Evolutionary conservation across 2,329 filamentous ascomycete genomes (phyloP).

Genomic region (Talaromyces sp.): DNA sequence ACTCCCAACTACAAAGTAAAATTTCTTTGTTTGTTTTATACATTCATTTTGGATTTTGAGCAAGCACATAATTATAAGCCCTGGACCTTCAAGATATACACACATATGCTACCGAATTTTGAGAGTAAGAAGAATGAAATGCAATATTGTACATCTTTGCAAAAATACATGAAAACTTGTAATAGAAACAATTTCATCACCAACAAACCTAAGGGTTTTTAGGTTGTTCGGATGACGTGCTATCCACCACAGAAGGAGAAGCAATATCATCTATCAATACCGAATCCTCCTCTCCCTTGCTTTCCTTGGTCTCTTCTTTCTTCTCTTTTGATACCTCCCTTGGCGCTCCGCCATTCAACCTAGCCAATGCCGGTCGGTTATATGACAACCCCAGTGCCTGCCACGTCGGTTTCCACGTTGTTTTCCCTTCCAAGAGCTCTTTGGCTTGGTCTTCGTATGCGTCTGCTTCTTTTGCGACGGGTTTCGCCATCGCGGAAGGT

Average conservation of each 20-base stretch:
- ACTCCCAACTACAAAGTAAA: background rate
- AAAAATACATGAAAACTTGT: background rate
- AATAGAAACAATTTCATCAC: conserved; percentile 16
- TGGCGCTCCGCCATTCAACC: background rate
- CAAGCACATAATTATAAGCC: background rate
- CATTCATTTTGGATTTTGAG: background rate
- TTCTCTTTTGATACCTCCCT: background rate
- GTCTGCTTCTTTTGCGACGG: conserved; percentile 42
- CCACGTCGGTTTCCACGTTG: conserved; percentile 58
- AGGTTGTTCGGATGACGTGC: background rate
- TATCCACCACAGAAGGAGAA: background rate
- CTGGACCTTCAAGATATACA: background rate
- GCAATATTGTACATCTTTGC: conserved; percentile 7
- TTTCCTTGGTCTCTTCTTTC: conserved; percentile 17
- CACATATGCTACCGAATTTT: conserved; percentile 6
- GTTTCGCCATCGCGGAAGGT: conserved; percentile 37
- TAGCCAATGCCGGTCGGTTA: conserved; percentile 25
- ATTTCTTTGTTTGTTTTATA: background rate
- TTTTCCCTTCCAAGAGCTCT: conserved; percentile 58
- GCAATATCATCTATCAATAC: background rate
- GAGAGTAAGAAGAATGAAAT: background rate
- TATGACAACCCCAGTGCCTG: conserved; percentile 41
- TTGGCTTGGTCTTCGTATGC: conserved; percentile 59
- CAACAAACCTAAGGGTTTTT: background rate
- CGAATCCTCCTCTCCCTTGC: background rate